phyloP scores from a whole-genome alignment of 352 stramenopile species.

The Phytophthora multivora region DNA sequence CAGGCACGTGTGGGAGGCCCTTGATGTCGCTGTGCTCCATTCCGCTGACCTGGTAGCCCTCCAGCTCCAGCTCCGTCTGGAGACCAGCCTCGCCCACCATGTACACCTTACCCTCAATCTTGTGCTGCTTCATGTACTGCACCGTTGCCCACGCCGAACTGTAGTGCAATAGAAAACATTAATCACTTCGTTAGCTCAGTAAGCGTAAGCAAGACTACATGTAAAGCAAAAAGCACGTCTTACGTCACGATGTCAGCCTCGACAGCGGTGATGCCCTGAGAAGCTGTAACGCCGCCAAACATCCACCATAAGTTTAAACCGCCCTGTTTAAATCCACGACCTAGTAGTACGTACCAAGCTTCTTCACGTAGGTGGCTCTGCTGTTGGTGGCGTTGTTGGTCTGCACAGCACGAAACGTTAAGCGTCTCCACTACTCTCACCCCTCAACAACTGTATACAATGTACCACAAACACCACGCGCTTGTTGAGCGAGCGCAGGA shows the following conservation, averaged over 20 bases:
- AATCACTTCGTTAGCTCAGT: background rate
- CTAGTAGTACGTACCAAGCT: slow-evolving; percentile 59
- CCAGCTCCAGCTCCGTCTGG: slow-evolving; percentile 61
- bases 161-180: background rate
- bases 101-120: slow-evolving; percentile 83
- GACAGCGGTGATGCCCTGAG: slow-evolving; percentile 66
- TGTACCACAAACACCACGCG: slow-evolving; percentile 83
- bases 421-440: slow-evolving; percentile 5
- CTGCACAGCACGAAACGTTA: slow-evolving; percentile 28
- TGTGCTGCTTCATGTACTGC: slow-evolving; percentile 80
- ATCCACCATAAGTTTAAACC: background rate
- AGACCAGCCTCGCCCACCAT: slow-evolving; percentile 81
- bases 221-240: slow-evolving; percentile 13
- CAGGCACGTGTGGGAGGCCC: slow-evolving; percentile 68
- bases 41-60: slow-evolving; percentile 73
- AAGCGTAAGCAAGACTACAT: background rate
- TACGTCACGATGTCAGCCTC: slow-evolving; percentile 85
- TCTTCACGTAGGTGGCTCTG: slow-evolving; percentile 82
- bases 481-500: slow-evolving; percentile 79
- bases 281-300: slow-evolving; percentile 41
- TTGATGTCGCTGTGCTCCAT: slow-evolving; percentile 72
- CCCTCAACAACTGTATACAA: background rate
- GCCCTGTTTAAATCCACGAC: background rate
- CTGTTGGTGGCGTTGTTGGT: slow-evolving; percentile 90
- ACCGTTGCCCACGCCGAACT: slow-evolving; percentile 85